These are phyloP conservation scores for Aspergillus homomorphus DNA, from an alignment of 495 filamentous ascomycete genomes.

Conservation along the genomic window DNA sequence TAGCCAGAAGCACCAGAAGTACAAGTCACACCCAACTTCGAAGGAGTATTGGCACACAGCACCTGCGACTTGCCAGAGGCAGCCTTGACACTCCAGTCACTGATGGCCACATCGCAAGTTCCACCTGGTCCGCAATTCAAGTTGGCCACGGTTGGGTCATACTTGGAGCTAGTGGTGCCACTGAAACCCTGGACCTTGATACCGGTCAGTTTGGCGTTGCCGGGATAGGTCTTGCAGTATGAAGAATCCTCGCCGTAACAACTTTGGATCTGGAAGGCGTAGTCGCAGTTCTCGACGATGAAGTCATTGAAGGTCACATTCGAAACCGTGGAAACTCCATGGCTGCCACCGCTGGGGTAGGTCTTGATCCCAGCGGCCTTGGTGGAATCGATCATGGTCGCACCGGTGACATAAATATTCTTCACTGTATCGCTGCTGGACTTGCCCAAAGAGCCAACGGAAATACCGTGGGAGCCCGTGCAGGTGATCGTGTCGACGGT, in stretches of 20 bases:
- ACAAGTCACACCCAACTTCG: slow-evolving; percentile 34
- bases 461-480: slow-evolving; percentile 43
- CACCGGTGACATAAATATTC: slow-evolving; percentile 36
- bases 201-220: slow-evolving; percentile 32
- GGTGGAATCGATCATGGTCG: slow-evolving; percentile 40
- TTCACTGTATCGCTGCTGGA: slow-evolving; percentile 31
- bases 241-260: slow-evolving; percentile 41
- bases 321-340: slow-evolving; percentile 35
- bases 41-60: slow-evolving; percentile 41
- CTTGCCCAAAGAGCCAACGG: slow-evolving; percentile 39
- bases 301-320: slow-evolving; percentile 44
- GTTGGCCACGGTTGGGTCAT: slow-evolving; percentile 38
- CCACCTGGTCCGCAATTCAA: slow-evolving; percentile 39
- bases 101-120: slow-evolving; percentile 36
- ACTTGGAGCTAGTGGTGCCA: slow-evolving; percentile 38
- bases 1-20: slow-evolving; percentile 37
- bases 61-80: slow-evolving; percentile 32
- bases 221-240: slow-evolving; percentile 39
- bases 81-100: slow-evolving; percentile 31
- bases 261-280: slow-evolving; percentile 48
- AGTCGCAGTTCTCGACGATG: slow-evolving; percentile 37
- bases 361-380: slow-evolving; percentile 46
- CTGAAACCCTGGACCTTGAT: slow-evolving; percentile 37
- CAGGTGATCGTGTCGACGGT: slow-evolving; percentile 37
- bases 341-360: slow-evolving; percentile 35